Percentiles rank a stretch among this genome's conserved stretches.
Evolutionary conservation across 2,329 filamentous ascomycete genomes (phyloP).

Genomic region (Aspergillus quadrilineatus): DNA sequence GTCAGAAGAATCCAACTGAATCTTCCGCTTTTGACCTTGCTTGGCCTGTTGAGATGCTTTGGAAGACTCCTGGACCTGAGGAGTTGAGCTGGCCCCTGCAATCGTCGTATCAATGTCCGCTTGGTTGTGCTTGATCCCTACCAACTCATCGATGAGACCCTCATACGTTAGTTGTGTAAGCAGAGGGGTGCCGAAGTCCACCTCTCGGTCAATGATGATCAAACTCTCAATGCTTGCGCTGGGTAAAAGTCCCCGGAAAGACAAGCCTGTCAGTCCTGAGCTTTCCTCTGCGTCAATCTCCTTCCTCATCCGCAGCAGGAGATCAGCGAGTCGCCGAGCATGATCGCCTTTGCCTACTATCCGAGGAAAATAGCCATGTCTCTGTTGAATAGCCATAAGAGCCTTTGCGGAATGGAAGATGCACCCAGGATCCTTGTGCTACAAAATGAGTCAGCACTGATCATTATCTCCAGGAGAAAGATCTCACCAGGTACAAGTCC

Average conservation of each 20-base stretch:
- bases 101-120: conserved; percentile 89
- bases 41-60: conserved; percentile 50
- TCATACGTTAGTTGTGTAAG: conserved; percentile 97
- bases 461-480: not conserved
- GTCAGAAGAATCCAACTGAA: conserved; percentile 85
- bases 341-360: conserved; percentile 96
- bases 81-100: conserved; percentile 65
- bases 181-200: conserved; percentile 87
- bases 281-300: conserved; percentile 81
- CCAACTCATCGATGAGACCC: conserved; percentile 89
- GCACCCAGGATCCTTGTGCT: conserved; percentile 85
- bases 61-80: conserved; percentile 56
- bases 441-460: not conserved
- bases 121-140: conserved; percentile 88
- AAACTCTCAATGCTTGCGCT: conserved; percentile 86
- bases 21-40: conserved; percentile 76
- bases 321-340: conserved; percentile 80
- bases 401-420: conserved; percentile 86
- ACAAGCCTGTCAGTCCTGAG: conserved; percentile 55
- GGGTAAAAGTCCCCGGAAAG: conserved; percentile 68
- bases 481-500: conserved; percentile 74
- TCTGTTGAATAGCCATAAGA: conserved; percentile 89
- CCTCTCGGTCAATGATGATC: conserved; percentile 92
- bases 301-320: conserved; percentile 86
- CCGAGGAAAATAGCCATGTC: conserved; percentile 88